Conservation (phyloP, 345 rosid genomes). For the Camelina hispida region DNA sequence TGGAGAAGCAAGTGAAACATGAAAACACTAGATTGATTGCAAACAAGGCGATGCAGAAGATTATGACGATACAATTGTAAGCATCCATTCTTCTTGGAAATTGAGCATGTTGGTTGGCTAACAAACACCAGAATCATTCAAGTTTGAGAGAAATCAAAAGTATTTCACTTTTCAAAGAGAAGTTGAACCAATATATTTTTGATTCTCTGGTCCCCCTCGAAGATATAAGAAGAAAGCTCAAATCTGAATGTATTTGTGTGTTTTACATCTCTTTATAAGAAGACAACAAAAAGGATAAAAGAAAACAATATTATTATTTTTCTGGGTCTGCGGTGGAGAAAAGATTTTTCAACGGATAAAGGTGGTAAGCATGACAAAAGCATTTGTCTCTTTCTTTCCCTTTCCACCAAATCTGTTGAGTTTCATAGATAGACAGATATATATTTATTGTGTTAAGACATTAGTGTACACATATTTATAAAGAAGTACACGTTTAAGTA, state of each 20-base stretch:
- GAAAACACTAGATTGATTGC: constrained; percentile 40
- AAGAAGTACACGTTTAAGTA: neutral
- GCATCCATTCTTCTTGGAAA: constrained; percentile 39
- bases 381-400: constrained; percentile 38
- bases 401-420: constrained; percentile 30
- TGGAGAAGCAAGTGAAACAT: constrained; percentile 42
- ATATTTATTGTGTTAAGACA: neutral
- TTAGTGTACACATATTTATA: neutral
- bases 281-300: constrained; percentile 31
- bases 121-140: constrained; percentile 24
- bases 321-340: constrained; percentile 34
- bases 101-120: constrained; percentile 39
- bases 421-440: neutral
- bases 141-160: constrained; percentile 17
- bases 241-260: constrained; percentile 28
- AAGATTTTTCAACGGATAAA: constrained; percentile 35
- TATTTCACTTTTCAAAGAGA: constrained; percentile 10
- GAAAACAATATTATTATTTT: neutral
- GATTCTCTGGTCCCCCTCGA: constrained; percentile 33
- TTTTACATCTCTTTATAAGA: constrained; percentile 34
- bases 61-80: constrained; percentile 37
- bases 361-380: constrained; percentile 45
- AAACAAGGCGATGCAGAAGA: constrained; percentile 38
- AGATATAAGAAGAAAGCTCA: constrained; percentile 35
- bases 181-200: constrained; percentile 4